These are phyloP conservation scores for Helicocarpus griseus DNA, from an alignment of 2,329 filamentous ascomycete species.

Conservation along the genomic window DNA sequence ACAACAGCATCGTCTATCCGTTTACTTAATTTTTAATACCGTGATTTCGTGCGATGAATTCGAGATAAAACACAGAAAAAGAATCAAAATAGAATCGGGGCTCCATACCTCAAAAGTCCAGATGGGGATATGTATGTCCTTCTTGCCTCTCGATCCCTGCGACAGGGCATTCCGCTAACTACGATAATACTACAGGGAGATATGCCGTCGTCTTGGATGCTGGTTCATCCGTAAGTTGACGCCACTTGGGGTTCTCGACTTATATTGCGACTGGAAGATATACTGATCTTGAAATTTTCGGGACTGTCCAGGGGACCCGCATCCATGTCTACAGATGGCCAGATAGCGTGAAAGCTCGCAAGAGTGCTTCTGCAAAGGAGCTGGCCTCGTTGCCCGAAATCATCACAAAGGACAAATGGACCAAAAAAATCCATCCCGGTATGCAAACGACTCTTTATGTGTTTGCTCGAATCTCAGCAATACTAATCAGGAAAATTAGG, in stretches of 20 bases:
- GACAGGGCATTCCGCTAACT: constrained; percentile 12
- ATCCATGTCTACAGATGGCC: constrained; percentile 93
- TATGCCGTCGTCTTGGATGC: constrained; percentile 97
- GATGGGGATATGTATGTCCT: constrained; percentile 34
- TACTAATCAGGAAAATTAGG: constrained; percentile 29
- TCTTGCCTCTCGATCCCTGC: not conserved
- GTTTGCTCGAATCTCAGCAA: not conserved
- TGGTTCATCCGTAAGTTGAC: constrained; percentile 65
- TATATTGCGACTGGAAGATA: constrained; percentile 11
- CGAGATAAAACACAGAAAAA: not conserved
- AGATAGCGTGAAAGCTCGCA: constrained; percentile 59
- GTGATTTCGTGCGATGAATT: not conserved
- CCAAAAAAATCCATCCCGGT: constrained; percentile 89
- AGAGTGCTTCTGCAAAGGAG: constrained; percentile 47
- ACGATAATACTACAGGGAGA: constrained; percentile 37
- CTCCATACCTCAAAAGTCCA: constrained; percentile 13
- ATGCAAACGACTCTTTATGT: constrained; percentile 9
- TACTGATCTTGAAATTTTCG: constrained; percentile 9
- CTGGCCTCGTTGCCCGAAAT: constrained; percentile 66
- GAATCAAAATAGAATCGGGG: not conserved
- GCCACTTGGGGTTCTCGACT: too few species aligned
- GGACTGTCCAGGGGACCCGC: constrained; percentile 58
- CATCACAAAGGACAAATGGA: constrained; percentile 76
- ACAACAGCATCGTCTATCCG: not conserved
- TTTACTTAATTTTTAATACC: not conserved